Evolutionary conservation across 1,284 basidiomycete species (phyloP).

Genomic region (Thecaphora thlaspeos): DNA sequence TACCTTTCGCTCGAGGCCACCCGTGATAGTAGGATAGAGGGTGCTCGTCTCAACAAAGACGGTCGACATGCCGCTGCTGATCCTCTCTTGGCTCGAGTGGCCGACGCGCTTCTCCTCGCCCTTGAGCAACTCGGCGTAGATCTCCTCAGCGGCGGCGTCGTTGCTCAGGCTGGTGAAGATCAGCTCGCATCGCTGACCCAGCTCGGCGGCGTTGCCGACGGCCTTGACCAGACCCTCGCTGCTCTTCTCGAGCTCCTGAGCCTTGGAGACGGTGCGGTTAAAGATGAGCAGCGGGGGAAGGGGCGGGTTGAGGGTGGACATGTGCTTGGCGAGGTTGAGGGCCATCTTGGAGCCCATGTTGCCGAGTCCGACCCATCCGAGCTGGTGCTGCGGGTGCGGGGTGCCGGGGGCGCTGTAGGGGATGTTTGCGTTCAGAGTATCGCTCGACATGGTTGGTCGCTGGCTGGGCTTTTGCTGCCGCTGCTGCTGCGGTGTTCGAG

Average conservation of each 20-base stretch:
- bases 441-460: too few relatives aligned
- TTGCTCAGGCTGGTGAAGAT: conserved; percentile 74
- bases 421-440: conserved; percentile 23
- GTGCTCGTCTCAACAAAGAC: conserved; percentile 39
- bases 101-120: conserved; percentile 56
- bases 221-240: conserved; percentile 62
- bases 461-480: too few relatives aligned
- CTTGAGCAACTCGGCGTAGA: conserved; percentile 69
- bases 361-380: conserved; percentile 44
- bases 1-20: conserved; percentile 70
- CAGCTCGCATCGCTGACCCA: conserved; percentile 72
- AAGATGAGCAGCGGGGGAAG: conserved; percentile 61
- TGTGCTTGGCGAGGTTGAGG: conserved; percentile 68
- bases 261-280: conserved; percentile 68
- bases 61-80: conserved; percentile 15
- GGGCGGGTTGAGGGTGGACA: conserved; percentile 33
- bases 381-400: conserved; percentile 40
- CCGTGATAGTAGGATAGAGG: conserved; percentile 36
- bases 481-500: too few relatives aligned
- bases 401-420: conserved; percentile 37
- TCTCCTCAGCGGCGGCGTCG: conserved; percentile 71
- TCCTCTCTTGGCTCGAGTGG: conserved; percentile 53
- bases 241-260: conserved; percentile 64
- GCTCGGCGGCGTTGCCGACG: conserved; percentile 64
- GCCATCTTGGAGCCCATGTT: conserved; percentile 73